Base-by-base conservation (phyloP, 2,329 filamentous ascomycete species). In the Aspergillus nomiae region DNA sequence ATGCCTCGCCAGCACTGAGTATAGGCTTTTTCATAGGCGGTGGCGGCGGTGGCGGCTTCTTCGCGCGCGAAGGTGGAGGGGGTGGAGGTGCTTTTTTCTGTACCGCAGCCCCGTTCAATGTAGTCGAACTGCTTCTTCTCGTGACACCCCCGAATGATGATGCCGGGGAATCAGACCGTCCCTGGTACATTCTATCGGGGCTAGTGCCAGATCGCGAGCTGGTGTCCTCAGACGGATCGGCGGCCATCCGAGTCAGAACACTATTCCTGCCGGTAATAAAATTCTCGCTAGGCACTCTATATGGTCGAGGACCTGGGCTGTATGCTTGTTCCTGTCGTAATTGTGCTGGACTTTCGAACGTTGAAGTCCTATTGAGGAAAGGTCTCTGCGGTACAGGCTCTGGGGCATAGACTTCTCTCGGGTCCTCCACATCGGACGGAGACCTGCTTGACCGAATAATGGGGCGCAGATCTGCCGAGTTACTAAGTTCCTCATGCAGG, bases 41-140 rank as follows among this genome's bases (percentile, higher is more conserved):
- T 26, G 87, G 88, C 43, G 86, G 86, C 63, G 88, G 87, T 26
- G 86, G 84, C 14, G 87, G 87, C 76, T 90, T 90, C 82, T 89
- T 90, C 41, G 85, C 78, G 71, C 87, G 80, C 26, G 84, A 85
- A 10, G 86, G 85, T 30, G 86, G 86, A 28, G 88, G 88, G 32
- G 88, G 88, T 24, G 88, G 88, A 54, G 87, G 85, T 51, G 82
- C 83, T 75, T 86, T 87, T 74, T 84, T 85, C 54, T 76, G 71
- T 30, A 73, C 56, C 53, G 66, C 64, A 16, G 65, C 65, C 34
- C 67, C 68, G 68, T 74, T 73, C 68, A 79, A 60, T 9, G 78
- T 78, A 21, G 79, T 80, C 70, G 82, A 83, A 71, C 85, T 88
- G 26, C 83, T 77, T 34, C 79, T 81, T 64, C 84, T 78, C 53